Conservation (phyloP, 371 early-diverging fungal species). For the Synchytrium microbalum region DNA sequence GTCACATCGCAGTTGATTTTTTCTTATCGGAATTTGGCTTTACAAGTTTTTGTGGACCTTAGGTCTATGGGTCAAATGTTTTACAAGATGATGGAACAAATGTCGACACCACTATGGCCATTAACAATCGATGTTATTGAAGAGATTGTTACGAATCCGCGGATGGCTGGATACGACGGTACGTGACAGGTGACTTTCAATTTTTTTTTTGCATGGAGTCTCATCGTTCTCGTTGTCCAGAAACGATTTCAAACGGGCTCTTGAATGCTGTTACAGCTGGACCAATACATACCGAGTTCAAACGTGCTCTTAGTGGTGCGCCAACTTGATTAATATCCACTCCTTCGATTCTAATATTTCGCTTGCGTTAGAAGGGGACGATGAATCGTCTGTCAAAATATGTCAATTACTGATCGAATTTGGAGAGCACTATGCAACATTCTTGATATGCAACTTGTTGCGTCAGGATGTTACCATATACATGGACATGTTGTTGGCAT, state of each 20-base stretch:
- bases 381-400: conserved; percentile 41
- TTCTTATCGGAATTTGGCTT: no score
- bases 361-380: conserved; percentile 38
- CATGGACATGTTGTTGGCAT: conserved; percentile 55
- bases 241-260: background rate
- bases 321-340: conserved; percentile 11
- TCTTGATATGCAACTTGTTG: conserved; percentile 41
- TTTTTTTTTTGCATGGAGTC: background rate
- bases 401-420: conserved; percentile 53
- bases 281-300: conserved; percentile 39
- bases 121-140: conserved; percentile 34
- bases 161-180: conserved; percentile 46
- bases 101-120: conserved; percentile 37
- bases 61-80: background rate
- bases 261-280: conserved; percentile 37
- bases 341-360: conserved; percentile 10
- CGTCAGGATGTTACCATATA: conserved; percentile 38
- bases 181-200: conserved; percentile 29
- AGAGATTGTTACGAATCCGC: conserved; percentile 42
- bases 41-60: no score
- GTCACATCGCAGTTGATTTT: background rate
- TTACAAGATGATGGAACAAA: conserved; percentile 21
- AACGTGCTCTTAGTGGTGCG: conserved; percentile 37
- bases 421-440: conserved; percentile 66
- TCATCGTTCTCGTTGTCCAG: background rate